Evolutionary conservation across 306 rosid species (phyloP).

Genomic region (Senna tora): DNA sequence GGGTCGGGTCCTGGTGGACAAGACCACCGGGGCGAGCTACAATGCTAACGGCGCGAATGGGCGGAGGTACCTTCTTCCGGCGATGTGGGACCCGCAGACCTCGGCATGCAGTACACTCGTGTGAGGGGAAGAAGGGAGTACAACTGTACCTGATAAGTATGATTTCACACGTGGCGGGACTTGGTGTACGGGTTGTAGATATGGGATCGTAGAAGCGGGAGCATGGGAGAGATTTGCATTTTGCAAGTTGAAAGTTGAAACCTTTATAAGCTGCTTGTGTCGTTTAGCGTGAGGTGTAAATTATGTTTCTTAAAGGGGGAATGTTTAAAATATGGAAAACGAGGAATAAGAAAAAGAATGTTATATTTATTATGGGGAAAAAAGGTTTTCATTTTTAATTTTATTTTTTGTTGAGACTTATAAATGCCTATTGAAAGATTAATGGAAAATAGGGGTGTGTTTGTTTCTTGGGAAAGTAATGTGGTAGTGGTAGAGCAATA

Average conservation of each 20-base stretch:
- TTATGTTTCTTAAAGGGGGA: neutral
- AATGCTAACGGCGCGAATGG: slow-evolving; percentile 65
- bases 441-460: neutral
- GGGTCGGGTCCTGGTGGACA: slow-evolving; percentile 59
- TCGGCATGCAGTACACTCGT: slow-evolving; percentile 65
- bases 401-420: neutral
- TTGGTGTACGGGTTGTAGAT: slow-evolving; percentile 26
- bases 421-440: no score
- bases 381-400: neutral
- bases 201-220: neutral
- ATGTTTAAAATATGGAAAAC: slow-evolving; percentile 13
- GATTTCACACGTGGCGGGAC: neutral
- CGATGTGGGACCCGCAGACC: slow-evolving; percentile 82
- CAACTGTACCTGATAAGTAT: neutral
- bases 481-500: no score
- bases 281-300: slow-evolving; percentile 55
- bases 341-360: neutral
- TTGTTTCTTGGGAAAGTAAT: no score
- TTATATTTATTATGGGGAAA: neutral
- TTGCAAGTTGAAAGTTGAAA: no score
- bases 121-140: slow-evolving; percentile 22
- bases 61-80: slow-evolving; percentile 68
- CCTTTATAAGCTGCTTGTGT: slow-evolving; percentile 33
- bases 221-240: neutral
- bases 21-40: slow-evolving; percentile 67